phyloP scores from a whole-genome alignment of 768 basidiomycete species.

The Pholiota conissans region DNA sequence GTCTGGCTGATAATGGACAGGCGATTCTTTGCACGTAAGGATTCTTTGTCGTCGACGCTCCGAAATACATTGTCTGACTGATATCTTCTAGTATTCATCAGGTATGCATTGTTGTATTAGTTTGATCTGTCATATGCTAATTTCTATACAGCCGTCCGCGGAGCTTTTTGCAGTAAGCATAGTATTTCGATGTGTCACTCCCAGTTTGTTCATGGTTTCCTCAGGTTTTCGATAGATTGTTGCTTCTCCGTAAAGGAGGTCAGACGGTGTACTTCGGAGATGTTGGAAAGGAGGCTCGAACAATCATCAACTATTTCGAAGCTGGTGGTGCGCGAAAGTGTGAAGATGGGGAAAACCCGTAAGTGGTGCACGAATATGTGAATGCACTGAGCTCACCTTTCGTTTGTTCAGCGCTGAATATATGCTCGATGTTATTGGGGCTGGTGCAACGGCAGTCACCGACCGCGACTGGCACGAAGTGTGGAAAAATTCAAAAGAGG shows the following conservation, averaged over 20 bases:
- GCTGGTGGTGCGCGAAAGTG: conserved; percentile 65
- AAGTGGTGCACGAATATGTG: conserved; percentile 13
- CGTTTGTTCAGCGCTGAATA: conserved; percentile 50
- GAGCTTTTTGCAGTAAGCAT: conserved; percentile 68
- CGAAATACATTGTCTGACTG: background rate
- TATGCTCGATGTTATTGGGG: conserved; percentile 73
- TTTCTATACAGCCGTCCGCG: conserved; percentile 65
- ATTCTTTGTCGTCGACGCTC: background rate
- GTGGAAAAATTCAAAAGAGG: conserved; percentile 42
- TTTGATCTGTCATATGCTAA: background rate
- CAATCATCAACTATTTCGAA: conserved; percentile 78
- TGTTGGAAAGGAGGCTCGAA: conserved; percentile 58
- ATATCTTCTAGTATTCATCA: conserved; percentile 41
- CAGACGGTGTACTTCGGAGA: conserved; percentile 76
- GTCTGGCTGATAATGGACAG: conserved; percentile 79
- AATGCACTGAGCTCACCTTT: conserved; percentile 8
- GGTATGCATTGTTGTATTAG: conserved; percentile 14
- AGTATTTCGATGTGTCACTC: background rate
- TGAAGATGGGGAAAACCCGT: conserved; percentile 73
- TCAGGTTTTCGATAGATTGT: conserved; percentile 73
- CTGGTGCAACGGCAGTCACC: conserved; percentile 60
- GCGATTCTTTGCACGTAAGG: conserved; percentile 85
- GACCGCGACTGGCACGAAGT: conserved; percentile 55
- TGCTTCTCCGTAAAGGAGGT: conserved; percentile 79
- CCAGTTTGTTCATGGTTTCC: background rate